These are phyloP conservation scores for Carex arenaria DNA, from an alignment of 202 grass and related monocot genomes.

Conservation along the genomic window DNA sequence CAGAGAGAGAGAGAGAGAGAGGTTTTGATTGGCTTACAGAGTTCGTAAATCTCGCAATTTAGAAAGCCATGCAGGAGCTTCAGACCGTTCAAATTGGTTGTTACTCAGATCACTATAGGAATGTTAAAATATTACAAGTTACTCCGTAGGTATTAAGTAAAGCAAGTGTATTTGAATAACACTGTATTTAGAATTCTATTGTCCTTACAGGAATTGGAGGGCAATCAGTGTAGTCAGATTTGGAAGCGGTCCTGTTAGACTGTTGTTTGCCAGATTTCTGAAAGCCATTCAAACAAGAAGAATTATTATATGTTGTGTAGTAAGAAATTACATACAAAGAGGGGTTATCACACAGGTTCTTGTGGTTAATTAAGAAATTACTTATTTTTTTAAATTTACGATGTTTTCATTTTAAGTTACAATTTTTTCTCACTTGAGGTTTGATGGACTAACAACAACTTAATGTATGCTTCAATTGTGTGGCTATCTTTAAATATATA, in stretches of 20 bases:
- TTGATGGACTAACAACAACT: background rate
- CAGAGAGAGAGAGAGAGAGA: background rate
- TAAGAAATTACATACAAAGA: background rate
- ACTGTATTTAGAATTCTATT: background rate
- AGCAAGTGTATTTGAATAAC: slow-evolving; percentile 19
- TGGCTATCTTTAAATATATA: background rate
- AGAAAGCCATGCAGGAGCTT: slow-evolving; percentile 62
- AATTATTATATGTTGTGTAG: background rate
- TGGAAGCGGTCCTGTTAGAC: slow-evolving; percentile 41
- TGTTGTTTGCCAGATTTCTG: slow-evolving; percentile 77
- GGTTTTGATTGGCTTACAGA: slow-evolving; percentile 43
- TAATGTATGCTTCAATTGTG: background rate
- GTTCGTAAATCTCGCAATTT: slow-evolving; percentile 20
- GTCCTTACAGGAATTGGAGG: slow-evolving; percentile 57
- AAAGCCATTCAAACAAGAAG: slow-evolving; percentile 5
- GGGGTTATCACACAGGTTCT: background rate
- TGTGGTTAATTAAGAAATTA: background rate
- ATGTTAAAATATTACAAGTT: background rate
- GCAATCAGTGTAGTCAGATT: slow-evolving; percentile 35
- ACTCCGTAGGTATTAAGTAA: background rate
- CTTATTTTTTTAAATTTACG: background rate
- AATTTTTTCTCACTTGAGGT: background rate
- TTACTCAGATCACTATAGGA: slow-evolving; percentile 68
- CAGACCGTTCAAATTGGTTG: slow-evolving; percentile 51
- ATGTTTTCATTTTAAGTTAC: background rate